A percentile compares a stretch with the other conserved stretches of the same genome.
Conservation (phyloP, 1,139 yeast species). For the Arxiozyma slooffiae region DNA sequence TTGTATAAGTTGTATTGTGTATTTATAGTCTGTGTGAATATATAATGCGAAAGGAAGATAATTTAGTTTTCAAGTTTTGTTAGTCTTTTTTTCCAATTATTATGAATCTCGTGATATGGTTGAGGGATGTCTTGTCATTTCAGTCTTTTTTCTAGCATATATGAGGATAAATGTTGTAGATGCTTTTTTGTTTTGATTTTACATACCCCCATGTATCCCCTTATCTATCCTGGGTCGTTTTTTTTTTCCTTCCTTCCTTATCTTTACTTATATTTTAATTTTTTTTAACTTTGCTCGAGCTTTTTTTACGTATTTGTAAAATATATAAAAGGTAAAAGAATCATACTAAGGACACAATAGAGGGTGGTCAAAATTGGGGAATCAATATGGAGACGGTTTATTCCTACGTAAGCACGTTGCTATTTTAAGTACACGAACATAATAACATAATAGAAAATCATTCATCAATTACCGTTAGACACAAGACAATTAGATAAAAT, state of each 20-base stretch:
- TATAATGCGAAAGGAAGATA: not conserved
- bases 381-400: not conserved
- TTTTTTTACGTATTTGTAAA: not conserved
- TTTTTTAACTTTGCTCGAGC: not conserved
- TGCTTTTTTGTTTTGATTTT: too few species aligned
- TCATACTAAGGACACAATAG: not conserved
- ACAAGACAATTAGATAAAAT: constrained; percentile 5
- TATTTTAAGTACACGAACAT: not conserved
- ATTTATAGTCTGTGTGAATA: not conserved
- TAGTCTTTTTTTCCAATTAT: not conserved
- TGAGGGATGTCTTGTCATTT: not conserved
- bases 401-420: not conserved
- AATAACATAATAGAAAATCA: not conserved
- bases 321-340: not conserved
- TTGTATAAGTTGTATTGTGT: constrained; percentile 16
- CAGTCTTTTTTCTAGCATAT: too few species aligned
- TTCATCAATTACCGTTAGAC: not conserved
- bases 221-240: not conserved
- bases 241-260: not conserved
- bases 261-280: not conserved
- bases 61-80: too few species aligned
- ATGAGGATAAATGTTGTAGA: too few species aligned
- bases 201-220: not conserved
- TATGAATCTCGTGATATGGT: not conserved
- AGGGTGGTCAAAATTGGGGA: not conserved